Evolutionary conservation across 2,329 filamentous ascomycete species (phyloP).

Genomic region (Penicillium hordei): DNA sequence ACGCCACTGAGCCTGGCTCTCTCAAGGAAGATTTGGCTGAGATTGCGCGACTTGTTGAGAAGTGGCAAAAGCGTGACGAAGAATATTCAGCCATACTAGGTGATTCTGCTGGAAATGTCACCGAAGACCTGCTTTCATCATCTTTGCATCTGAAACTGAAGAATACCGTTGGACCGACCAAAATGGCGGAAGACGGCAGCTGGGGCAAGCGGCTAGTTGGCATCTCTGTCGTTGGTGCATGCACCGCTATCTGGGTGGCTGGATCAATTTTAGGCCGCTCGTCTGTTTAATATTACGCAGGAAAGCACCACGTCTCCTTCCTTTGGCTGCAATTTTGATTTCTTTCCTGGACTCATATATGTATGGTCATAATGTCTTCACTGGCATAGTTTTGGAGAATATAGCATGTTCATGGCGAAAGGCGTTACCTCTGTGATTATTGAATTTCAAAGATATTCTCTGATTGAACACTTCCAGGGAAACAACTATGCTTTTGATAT

Average conservation of each 20-base stretch:
- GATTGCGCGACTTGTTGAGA: slow-evolving; percentile 63
- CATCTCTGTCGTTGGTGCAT: slow-evolving; percentile 35
- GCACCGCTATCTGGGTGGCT: slow-evolving; percentile 39
- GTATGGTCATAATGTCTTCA: not conserved
- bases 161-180: slow-evolving; percentile 52
- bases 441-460: slow-evolving; percentile 2
- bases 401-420: slow-evolving; percentile 17
- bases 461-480: not conserved
- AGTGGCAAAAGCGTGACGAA: slow-evolving; percentile 44
- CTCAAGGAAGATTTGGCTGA: slow-evolving; percentile 71
- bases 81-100: slow-evolving; percentile 32
- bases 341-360: not conserved
- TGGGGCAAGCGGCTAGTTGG: slow-evolving; percentile 58
- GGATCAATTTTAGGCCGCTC: slow-evolving; percentile 36
- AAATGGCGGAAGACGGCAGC: slow-evolving; percentile 63
- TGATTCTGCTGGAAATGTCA: slow-evolving; percentile 20
- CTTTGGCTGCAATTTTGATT: not conserved
- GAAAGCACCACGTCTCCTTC: no score
- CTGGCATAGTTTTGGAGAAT: not conserved
- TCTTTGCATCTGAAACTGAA: slow-evolving; percentile 26
- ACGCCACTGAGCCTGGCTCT: slow-evolving; percentile 51
- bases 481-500: not conserved
- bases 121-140: slow-evolving; percentile 14
- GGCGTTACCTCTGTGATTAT: slow-evolving; percentile 10
- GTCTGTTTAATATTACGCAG: slow-evolving; percentile 6